These are phyloP conservation scores for Prunus mongolica DNA, from an alignment of 306 rosid species.

Conservation along the genomic window DNA sequence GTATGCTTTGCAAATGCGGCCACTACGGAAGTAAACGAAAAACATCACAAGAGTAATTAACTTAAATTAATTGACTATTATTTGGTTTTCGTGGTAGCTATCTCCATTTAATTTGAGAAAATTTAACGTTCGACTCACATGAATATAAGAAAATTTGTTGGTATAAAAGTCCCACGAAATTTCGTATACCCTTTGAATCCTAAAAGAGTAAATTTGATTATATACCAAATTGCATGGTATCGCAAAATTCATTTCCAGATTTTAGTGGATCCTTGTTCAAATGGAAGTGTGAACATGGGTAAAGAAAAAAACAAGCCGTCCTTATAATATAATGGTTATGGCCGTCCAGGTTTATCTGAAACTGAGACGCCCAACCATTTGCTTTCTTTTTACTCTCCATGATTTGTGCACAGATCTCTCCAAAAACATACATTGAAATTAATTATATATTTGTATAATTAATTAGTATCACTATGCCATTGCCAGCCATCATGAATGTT, in stretches of 20 bases:
- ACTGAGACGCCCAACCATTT: neutral
- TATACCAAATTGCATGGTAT: no score
- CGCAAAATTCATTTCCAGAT: neutral
- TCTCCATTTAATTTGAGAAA: no score
- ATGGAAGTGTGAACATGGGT: neutral
- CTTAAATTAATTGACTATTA: no score
- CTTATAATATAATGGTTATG: neutral
- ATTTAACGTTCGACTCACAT: no score
- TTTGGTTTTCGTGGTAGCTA: no score
- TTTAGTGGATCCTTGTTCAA: neutral
- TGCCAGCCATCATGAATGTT: neutral
- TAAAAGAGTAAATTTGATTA: no score
- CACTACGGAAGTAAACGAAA: no score
- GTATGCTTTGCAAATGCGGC: neutral
- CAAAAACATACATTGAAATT: neutral
- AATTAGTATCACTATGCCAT: no score
- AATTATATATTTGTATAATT: no score
- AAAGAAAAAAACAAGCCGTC: neutral
- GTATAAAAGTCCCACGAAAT: no score
- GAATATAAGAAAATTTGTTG: no score
- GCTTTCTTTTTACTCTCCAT: neutral
- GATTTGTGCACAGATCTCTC: neutral
- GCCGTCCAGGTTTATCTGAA: neutral
- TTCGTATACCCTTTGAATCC: no score
- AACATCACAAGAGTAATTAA: neutral